These are phyloP conservation scores for Paraurostyla sp. DNA, from an alignment of 73 alveolate species.

Conservation along the genomic window DNA sequence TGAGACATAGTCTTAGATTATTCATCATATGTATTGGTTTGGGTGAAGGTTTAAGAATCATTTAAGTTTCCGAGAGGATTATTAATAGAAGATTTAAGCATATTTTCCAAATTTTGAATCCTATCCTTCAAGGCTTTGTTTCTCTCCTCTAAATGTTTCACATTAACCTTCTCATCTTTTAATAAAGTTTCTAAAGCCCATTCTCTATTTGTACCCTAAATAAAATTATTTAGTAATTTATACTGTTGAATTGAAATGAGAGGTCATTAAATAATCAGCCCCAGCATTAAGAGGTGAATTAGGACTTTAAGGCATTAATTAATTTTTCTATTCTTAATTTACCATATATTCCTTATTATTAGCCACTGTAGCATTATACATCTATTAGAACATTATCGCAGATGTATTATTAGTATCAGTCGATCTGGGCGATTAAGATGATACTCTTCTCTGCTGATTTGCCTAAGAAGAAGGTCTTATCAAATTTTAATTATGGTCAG, in stretches of 20 bases:
- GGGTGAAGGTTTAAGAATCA: neutral
- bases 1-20: constrained; percentile 13
- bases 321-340: no score
- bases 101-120: constrained; percentile 30
- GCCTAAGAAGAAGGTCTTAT: no score
- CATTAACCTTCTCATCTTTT: constrained; percentile 37
- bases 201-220: constrained; percentile 42
- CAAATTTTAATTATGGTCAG: no score
- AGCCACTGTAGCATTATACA: no score
- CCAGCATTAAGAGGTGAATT: no score
- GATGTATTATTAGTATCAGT: neutral
- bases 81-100: constrained; percentile 29
- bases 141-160: constrained; percentile 24
- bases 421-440: neutral
- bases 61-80: neutral
- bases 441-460: no score
- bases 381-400: neutral
- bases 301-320: constrained; percentile 19
- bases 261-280: neutral
- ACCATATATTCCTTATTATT: no score
- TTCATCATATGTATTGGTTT: neutral
- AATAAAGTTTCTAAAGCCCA: constrained; percentile 51
- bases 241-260: constrained; percentile 34
- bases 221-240: neutral
- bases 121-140: constrained; percentile 48